Evolutionary conservation across 179 eudicot species (phyloP).

Genomic region (Amaranthus tricolor): DNA sequence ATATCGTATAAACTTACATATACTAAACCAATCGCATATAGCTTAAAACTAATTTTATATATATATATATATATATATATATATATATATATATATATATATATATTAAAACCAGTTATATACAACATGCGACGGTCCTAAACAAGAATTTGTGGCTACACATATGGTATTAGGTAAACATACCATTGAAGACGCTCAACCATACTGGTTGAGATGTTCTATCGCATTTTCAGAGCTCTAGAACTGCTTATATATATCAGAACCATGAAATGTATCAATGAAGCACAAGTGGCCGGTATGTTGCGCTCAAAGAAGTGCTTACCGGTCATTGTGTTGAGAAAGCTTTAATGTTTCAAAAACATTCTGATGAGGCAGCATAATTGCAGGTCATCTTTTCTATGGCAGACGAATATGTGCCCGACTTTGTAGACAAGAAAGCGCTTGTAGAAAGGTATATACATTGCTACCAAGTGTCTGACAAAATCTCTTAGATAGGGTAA

Average conservation of each 20-base stretch:
- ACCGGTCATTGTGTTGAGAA: not conserved
- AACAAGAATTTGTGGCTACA: too few relatives aligned
- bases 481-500: too few relatives aligned
- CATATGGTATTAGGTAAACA: too few relatives aligned
- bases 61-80: too few relatives aligned
- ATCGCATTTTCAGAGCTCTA: not conserved
- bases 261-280: not conserved
- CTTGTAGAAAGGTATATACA: constrained; percentile 53
- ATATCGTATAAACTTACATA: too few relatives aligned
- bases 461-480: too few relatives aligned
- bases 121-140: too few relatives aligned
- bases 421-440: constrained; percentile 87
- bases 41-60: too few relatives aligned
- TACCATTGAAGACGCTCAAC: too few relatives aligned
- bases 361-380: not conserved
- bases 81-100: too few relatives aligned
- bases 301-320: not conserved
- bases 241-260: not conserved
- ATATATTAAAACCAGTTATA: too few relatives aligned
- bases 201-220: not conserved
- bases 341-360: not conserved
- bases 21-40: too few relatives aligned
- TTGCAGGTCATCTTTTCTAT: constrained; percentile 88
- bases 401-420: constrained; percentile 91
- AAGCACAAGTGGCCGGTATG: not conserved